Conservation (phyloP, 768 basidiomycete species). For the Pisolithus albus region DNA sequence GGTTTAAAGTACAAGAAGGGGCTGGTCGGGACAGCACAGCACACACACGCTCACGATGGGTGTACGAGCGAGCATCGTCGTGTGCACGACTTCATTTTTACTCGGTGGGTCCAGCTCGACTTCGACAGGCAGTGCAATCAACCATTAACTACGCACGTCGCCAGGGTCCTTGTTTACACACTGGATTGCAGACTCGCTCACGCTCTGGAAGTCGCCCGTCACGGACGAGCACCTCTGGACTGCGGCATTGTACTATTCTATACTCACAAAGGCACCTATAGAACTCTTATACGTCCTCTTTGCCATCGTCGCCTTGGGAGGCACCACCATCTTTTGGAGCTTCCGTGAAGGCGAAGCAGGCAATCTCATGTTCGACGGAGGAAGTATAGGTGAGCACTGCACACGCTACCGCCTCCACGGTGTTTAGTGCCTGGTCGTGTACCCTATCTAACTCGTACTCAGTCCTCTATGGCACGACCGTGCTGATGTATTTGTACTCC, state of each 20-base stretch:
- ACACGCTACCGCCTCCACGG: not conserved
- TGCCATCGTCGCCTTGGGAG: conserved; percentile 54
- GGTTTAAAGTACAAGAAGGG: not conserved
- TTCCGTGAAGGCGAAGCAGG: conserved; percentile 69
- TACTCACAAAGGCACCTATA: conserved; percentile 60
- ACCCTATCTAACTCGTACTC: conserved; percentile 4
- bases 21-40: too few relatives aligned
- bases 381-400: conserved; percentile 68
- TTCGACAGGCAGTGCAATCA: not conserved
- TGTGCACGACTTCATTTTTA: conserved; percentile 73
- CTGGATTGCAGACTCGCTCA: conserved; percentile 90
- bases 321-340: conserved; percentile 67
- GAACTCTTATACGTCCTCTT: conserved; percentile 51
- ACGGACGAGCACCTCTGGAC: conserved; percentile 83
- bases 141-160: too few relatives aligned
- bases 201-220: conserved; percentile 81
- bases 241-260: conserved; percentile 75
- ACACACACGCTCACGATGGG: conserved; percentile 42
- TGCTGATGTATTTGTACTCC: conserved; percentile 66
- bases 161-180: conserved; percentile 79
- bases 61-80: conserved; percentile 65
- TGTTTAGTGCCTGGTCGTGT: not conserved
- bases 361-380: conserved; percentile 89
- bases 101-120: conserved; percentile 43
- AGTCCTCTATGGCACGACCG: conserved; percentile 75